Conservation (phyloP, 108 stramenopile genomes). For the Nannochloropsis gaditana region DNA sequence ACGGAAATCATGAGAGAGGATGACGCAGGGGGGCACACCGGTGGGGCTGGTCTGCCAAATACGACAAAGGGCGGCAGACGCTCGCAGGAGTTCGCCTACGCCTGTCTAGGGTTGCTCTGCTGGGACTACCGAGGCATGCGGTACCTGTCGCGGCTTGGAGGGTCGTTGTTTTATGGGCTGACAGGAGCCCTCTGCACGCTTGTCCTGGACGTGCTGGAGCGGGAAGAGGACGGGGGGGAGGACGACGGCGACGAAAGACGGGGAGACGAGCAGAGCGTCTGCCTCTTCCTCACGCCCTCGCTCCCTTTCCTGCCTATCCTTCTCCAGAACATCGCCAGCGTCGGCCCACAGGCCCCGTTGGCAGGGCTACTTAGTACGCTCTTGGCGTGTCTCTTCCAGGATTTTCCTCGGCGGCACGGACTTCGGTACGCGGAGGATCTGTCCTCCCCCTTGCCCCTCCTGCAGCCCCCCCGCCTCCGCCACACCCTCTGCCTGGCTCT, state of each 20-base stretch:
- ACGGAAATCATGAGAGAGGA: no score
- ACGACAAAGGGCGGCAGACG: no score
- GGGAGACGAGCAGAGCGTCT: neutral
- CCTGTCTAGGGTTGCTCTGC: no score
- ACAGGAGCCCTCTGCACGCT: no score
- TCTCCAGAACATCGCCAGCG: constrained; percentile 3
- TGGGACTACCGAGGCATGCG: neutral
- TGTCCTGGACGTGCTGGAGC: neutral
- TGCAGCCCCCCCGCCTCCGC: neutral
- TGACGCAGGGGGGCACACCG: no score
- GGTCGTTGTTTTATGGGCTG: neutral
- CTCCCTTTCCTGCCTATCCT: neutral
- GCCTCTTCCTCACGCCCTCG: neutral
- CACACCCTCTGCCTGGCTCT: neutral
- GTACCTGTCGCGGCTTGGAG: neutral
- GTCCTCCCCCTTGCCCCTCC: neutral
- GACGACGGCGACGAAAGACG: neutral
- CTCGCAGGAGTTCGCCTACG: no score
- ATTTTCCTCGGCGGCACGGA: neutral
- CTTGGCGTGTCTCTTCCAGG: neutral
- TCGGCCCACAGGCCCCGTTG: neutral
- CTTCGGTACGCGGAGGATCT: neutral
- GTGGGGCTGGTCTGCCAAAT: no score
- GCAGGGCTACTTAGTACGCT: neutral
- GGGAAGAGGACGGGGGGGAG: neutral